Base-by-base conservation (phyloP, 441 rosid genomes). In the Hura crepitans region DNA sequence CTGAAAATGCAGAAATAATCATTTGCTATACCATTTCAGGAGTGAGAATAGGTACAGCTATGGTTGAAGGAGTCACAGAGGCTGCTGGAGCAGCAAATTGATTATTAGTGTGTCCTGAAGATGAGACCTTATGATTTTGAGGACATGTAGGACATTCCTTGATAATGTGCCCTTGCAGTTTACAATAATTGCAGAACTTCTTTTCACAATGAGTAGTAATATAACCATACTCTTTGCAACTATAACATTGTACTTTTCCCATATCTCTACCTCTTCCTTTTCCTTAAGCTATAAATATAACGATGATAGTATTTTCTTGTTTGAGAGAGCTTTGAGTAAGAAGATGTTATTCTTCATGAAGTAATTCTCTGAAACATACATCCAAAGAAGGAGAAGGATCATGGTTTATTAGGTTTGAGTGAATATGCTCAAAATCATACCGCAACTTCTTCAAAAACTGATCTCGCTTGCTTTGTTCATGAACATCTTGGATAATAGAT, bases 1-100 rank as follows among this genome's bases (percentile, higher is more conserved):
- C 68, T 12, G 66, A 64, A 27, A 64, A 64, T 4, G 54, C 39
- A 2, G 37, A 25, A 0, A 64, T 2, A 23, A 45, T 64, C 55
- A 64, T 64, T 23, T 64, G 39, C 12, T 64, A 23, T 13, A 64
- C 68, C 68, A 64, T 64, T 43, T 64, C 68, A n/a, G n/a, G n/a
- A 5, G 22, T 33, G 13, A 33, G 17, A 1, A 27, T 13, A 25
- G 1, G 15, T 6, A 20, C 0, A 0, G 5, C 25, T 0, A 4
- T 5, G n/a, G 0, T 9, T 18, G 11, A 2, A 47, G 37, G 0
- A 15, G 2, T 5, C 15, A n/a, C n/a, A n/a, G n/a, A 58, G 17
- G 23, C 6, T 15, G 54, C 8, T 25, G 53, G 11, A 10, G 66
- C 22, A 3, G 2, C 14, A 46, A 5, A 5, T 13, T 17, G 18